Percentiles rank a stretch among this genome's conserved stretches.
Evolutionary conservation across 768 basidiomycete species (phyloP).

Genomic region (Daedaleopsis nitida): DNA sequence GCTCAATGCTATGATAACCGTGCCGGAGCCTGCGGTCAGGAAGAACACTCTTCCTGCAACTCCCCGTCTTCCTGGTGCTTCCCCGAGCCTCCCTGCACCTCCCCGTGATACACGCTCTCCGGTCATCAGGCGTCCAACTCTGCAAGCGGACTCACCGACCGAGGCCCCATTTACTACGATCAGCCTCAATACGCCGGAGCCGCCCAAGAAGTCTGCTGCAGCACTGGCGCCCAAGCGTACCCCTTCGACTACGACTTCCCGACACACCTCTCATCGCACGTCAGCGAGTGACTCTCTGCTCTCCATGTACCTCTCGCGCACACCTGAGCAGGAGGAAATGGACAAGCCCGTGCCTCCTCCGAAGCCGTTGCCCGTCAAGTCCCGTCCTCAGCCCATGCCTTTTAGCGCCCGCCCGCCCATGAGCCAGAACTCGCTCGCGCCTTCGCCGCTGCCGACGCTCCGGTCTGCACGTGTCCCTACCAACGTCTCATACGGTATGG

Average conservation of each 20-base stretch:
- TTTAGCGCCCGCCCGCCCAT: constrained; percentile 21
- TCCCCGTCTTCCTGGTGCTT: constrained; percentile 7
- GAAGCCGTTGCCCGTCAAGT: constrained; percentile 12
- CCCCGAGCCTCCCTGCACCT: constrained; percentile 21
- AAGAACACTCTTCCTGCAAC: constrained; percentile 14
- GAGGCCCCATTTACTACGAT: constrained; percentile 19
- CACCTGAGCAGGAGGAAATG: constrained; percentile 11
- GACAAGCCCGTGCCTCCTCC: constrained; percentile 21
- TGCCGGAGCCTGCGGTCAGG: constrained; percentile 18
- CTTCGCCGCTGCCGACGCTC: constrained; percentile 9
- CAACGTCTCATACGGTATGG: not conserved
- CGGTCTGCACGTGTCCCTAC: constrained; percentile 14
- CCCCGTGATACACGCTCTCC: constrained; percentile 24
- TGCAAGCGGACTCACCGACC: constrained; percentile 15
- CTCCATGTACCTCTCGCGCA: constrained; percentile 31
- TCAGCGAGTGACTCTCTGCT: constrained; percentile 28
- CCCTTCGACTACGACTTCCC: not conserved
- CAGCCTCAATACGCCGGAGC: constrained; percentile 23
- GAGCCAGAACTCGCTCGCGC: constrained; percentile 15
- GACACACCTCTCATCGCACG: constrained; percentile 10
- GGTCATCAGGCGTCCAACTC: constrained; percentile 20
- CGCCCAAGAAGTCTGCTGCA: constrained; percentile 1
- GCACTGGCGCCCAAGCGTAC: not conserved
- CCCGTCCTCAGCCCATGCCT: constrained; percentile 16
- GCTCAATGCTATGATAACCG: constrained; percentile 23